Evolutionary conservation across 768 basidiomycete species (phyloP).

Genomic region (Mycena olivaceomarginata): DNA sequence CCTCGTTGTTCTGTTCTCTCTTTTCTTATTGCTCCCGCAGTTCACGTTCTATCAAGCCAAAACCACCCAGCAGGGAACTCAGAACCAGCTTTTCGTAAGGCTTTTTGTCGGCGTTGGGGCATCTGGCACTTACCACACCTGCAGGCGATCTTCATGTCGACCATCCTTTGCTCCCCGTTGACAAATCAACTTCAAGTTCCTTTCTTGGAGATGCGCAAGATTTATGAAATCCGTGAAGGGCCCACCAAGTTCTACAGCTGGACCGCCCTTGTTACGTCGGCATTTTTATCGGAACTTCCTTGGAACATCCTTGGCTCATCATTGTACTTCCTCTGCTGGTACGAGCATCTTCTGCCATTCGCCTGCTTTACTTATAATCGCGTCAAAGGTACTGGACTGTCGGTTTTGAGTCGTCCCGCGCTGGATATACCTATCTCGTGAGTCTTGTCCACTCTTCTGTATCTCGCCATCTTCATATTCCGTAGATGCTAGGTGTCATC

Average conservation of each 20-base stretch:
- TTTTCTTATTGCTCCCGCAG: slow-evolving; percentile 22
- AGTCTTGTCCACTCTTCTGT: neutral
- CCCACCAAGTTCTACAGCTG: slow-evolving; percentile 81
- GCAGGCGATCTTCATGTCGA: slow-evolving; percentile 74
- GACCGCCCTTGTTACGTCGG: slow-evolving; percentile 74
- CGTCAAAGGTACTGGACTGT: slow-evolving; percentile 73
- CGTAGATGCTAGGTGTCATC: slow-evolving; percentile 64
- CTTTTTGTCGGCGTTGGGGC: slow-evolving; percentile 36
- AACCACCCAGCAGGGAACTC: slow-evolving; percentile 73
- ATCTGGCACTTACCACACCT: slow-evolving; percentile 1
- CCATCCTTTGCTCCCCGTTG: slow-evolving; percentile 71
- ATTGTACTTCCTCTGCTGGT: slow-evolving; percentile 70
- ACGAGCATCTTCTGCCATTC: slow-evolving; percentile 43
- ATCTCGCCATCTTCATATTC: neutral
- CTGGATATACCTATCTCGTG: slow-evolving; percentile 74
- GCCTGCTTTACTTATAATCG: neutral
- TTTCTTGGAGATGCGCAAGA: slow-evolving; percentile 73
- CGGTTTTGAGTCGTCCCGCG: slow-evolving; percentile 72
- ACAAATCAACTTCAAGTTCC: slow-evolving; percentile 79
- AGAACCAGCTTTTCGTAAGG: slow-evolving; percentile 80
- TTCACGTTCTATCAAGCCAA: slow-evolving; percentile 80
- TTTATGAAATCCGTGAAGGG: slow-evolving; percentile 83
- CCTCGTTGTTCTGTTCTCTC: neutral
- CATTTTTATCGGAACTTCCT: no score
- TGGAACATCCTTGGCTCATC: no score